Evolutionary conservation across 306 rosid genomes (phyloP), one percentile per base, ranked within the genome.

Genomic region (Quercus bicolor): DNA sequence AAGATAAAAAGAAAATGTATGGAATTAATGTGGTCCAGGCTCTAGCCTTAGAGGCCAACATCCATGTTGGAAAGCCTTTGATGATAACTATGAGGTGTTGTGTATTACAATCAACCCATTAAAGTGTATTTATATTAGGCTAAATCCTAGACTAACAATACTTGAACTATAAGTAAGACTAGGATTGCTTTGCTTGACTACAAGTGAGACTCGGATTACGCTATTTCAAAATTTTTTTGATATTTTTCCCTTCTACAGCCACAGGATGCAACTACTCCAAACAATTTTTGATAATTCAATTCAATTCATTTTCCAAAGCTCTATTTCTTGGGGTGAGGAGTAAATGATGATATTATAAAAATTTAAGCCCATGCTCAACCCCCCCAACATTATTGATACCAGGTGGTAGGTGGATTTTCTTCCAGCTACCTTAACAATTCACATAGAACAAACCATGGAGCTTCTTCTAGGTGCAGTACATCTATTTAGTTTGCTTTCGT

Each of bases 401-500:
- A 23, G 15, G 37, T 26, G 68, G 68, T 11, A 8, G 45, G 45
- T 40, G 45, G 12, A 40, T 40, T 40, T 26, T 61, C 68, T 21
- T 57, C 31, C 14, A 21, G 65, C 28, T 57, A 7, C 29, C 29
- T n/a, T 57, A 21, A 57, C 23, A 21, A 21, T 19, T 2, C 5
- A 61, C 6, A 18, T 2, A 26, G 68, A 12, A 24, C 34, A 24
- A 60, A 60, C 68, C 68, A 60, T 60, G 68, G 28, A 60, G 68
- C 68, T 26, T 60, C 34, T 33, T 24, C 34, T 13, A 26, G 68
- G 11, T 45, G 9, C 15, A 29, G 82, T 13, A 26, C 1, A 61
- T 53, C 57, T 31, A 71, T 72, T 78, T 79, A 82, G 68, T 33
- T 89, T 82, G 82, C 83, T 81, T 87, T 92, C 2, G 74, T 87